Evolutionary conservation across 208 protist genomes (phyloP), one percentile per base, ranked within the genome.

Genomic region (Angomonas ambiguus): DNA sequence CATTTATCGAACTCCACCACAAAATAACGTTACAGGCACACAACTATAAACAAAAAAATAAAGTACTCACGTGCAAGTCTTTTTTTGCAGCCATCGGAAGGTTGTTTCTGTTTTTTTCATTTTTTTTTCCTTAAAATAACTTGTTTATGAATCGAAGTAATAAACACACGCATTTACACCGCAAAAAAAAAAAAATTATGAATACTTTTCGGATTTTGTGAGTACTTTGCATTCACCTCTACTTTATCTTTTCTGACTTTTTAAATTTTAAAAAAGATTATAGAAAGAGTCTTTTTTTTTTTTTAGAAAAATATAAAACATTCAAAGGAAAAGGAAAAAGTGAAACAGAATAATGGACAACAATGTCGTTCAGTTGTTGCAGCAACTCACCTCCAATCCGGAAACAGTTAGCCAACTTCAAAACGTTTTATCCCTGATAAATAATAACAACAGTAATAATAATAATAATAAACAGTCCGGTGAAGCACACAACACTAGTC

Each of bases 341-440:
- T 83, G 25, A 66, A 71, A 6, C 45, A 87, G 35, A 24, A 30
- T 35, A n/a, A 88, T 84, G 79, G 73, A 72, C 66, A 45, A 61
- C 35, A 75, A 87, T 30, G 71, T 74, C 5, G 55, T 88, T 33
- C 63, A 77, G 63, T 67, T 92, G 34, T 67, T 92, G 38, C 85
- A 85, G 64, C 82, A 92, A 65, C 74, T 92, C 11, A 65, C 80
- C 1, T 67, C 71, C 6, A 85, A 92, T 51, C 85, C 85, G 24
- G 72, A 92, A 49, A 76, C 88, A 53, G 53, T 92, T 42, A 69
- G 62, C 22, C 77, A 87, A 42, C 71, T 92, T 62, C 85, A 92
- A 65, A 72, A 65, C 58, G 58, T 92, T 25, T 71, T 92, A 6
- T 65, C 81, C 1, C 45, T 86, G 22, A 56, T 91, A 11, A 16